phyloP scores from a whole-genome alignment of 2,329 filamentous ascomycete genomes.

The Microdochium trichocladiopsis region DNA sequence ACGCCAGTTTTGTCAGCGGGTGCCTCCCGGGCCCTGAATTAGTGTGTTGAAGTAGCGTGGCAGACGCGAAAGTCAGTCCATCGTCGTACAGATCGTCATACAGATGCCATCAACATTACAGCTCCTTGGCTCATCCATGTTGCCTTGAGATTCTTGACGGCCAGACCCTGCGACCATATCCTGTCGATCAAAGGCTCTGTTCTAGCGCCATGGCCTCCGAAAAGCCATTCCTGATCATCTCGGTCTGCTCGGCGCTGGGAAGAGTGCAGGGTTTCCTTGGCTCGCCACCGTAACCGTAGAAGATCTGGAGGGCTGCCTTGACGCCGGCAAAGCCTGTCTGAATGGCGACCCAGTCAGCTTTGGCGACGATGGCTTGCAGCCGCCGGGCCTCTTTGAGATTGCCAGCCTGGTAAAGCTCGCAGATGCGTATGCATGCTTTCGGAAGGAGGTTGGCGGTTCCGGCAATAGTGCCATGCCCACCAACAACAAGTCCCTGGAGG shows the following conservation, averaged over 20 bases:
- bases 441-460: slow-evolving; percentile 69
- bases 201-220: slow-evolving; percentile 24
- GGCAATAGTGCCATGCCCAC: slow-evolving; percentile 64
- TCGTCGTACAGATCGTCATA: too few relatives aligned
- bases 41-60: too few relatives aligned
- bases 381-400: slow-evolving; percentile 27
- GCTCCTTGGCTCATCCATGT: too few relatives aligned
- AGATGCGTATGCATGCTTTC: slow-evolving; percentile 54
- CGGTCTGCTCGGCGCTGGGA: slow-evolving; percentile 23
- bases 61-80: too few relatives aligned
- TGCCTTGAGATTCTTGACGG: background rate
- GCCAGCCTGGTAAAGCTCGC: slow-evolving; percentile 53
- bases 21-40: too few relatives aligned
- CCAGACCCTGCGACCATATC: background rate
- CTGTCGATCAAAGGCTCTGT: background rate
- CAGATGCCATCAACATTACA: too few relatives aligned
- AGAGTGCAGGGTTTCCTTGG: slow-evolving; percentile 30
- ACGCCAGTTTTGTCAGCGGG: too few relatives aligned
- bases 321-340: slow-evolving; percentile 40
- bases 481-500: slow-evolving; percentile 61
- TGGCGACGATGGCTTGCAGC: slow-evolving; percentile 33
- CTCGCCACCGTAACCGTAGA: slow-evolving; percentile 28
- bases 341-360: slow-evolving; percentile 38
- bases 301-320: slow-evolving; percentile 35
- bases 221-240: slow-evolving; percentile 27